A percentile compares a stretch with the other conserved stretches of the same genome.
phyloP scores from a whole-genome alignment of 768 basidiomycete species.

The Kwoniella newhampshirensis region DNA sequence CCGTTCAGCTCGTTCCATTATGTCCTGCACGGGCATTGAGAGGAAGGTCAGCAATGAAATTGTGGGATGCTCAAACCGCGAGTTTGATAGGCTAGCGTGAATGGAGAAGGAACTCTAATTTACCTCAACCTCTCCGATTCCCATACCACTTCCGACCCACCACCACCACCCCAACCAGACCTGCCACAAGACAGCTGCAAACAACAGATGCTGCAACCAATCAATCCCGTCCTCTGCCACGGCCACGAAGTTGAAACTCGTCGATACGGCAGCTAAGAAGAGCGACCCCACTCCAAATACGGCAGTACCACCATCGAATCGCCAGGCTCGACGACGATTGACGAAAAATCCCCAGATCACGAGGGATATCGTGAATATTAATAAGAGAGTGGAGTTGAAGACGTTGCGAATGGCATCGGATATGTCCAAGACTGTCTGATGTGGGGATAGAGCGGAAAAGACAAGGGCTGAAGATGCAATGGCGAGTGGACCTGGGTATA shows the following conservation, averaged over 20 bases:
- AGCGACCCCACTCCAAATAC: conserved; percentile 86
- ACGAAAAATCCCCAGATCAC: conserved; percentile 90
- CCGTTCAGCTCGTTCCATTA: conserved; percentile 41
- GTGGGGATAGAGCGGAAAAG: conserved; percentile 67
- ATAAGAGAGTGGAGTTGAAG: conserved; percentile 92
- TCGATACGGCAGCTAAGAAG: conserved; percentile 74
- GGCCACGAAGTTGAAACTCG: conserved; percentile 79
- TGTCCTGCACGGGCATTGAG: conserved; percentile 31
- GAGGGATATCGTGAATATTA: conserved; percentile 86
- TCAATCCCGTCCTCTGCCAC: conserved; percentile 81
- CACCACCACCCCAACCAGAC: conserved; percentile 96
- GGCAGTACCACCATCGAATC: conserved; percentile 93
- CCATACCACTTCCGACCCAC: conserved; percentile 88
- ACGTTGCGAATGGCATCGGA: conserved; percentile 82
- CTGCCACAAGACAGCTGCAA: conserved; percentile 94
- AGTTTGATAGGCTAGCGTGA: neutral
- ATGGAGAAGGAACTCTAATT: conserved; percentile 2
- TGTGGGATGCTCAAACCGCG: neutral
- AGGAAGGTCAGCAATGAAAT: too few relatives aligned
- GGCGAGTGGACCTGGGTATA: conserved; percentile 71
- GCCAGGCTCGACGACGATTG: conserved; percentile 89
- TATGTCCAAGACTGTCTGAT: conserved; percentile 57
- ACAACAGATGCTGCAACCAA: conserved; percentile 89
- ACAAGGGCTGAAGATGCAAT: conserved; percentile 79
- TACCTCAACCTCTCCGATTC: conserved; percentile 69